Base-by-base conservation (phyloP, 228 moss, liverwort and hornwort genomes). In the Sphagnum fallax region DNA sequence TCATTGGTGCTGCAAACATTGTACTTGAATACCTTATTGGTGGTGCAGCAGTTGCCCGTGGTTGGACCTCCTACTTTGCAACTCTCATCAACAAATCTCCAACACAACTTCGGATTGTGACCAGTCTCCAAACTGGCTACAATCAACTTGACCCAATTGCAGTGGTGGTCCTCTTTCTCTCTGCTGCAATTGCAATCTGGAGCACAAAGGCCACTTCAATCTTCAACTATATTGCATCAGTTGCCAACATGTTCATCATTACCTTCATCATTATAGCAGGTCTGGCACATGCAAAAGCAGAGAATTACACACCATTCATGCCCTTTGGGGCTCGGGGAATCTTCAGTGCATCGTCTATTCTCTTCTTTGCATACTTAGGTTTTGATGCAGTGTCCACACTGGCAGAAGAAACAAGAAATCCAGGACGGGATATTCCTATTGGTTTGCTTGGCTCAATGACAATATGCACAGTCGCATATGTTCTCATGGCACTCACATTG, bases 181-280 rank as follows among this genome's bases (percentile, higher is more conserved):
- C 73, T 0, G 88, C 85, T 48, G 0, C 74, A 1, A 62, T 90
- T 6, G 95, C 86, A 4, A 70, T 81, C 4, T 90, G 84, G 83
- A 95, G 92, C 67, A 90, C 90, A 0, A 92, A 92, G 61, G 86
- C 72, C 4, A 67, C 89, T 0, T 90, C 95, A 0, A 76, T 78
- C 48, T 65, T 91, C 48, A 95, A 95, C 65, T 91, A 78, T 81
- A 86, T 91, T 5, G 89, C 90, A 6, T 77, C 81, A 5, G 0
- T 95, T 2, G 53, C 75, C 50, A 95, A 92, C 71, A 89, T 92
- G 82, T 65, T 76, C 50, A 80, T 95, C 64, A 92, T 95, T 16
- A 0, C 53, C 6, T 92, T 91, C 72, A 11, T 95, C 69, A 91
- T 95, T 50, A 67, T 91, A 48, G 95, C 86, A 1, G 95, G 95